Evolutionary conservation across 2,329 filamentous ascomycete genomes (phyloP).

Genomic region (Thielaviopsis ethacetica): DNA sequence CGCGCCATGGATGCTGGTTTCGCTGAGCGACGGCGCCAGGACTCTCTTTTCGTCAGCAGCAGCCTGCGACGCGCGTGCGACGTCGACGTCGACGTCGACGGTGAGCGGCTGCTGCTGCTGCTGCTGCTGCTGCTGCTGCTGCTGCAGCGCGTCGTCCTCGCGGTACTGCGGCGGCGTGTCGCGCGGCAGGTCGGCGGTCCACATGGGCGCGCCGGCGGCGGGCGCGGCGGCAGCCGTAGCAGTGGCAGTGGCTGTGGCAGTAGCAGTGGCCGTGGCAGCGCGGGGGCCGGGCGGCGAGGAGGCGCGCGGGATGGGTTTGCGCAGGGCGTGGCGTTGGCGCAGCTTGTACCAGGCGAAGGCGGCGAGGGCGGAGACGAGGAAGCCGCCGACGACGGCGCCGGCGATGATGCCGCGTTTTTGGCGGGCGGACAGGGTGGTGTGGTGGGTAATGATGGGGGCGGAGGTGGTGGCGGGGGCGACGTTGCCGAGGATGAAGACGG

Average conservation of each 20-base stretch:
- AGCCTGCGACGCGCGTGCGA: no score
- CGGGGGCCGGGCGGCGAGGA: no score
- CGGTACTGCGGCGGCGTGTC: neutral
- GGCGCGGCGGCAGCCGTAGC: no score
- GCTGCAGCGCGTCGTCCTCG: no score
- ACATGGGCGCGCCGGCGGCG: neutral
- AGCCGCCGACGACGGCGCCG: constrained; percentile 4
- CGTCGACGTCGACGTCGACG: no score
- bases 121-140: no score
- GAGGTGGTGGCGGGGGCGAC: constrained; percentile 2
- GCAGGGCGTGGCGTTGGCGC: neutral
- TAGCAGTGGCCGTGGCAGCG: neutral
- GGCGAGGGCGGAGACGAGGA: neutral
- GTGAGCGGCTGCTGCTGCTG: no score
- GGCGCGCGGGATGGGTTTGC: neutral
- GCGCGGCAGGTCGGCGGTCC: neutral
- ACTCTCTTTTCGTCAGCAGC: neutral
- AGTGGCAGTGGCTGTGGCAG: no score
- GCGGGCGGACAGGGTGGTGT: neutral
- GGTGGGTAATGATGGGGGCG: neutral
- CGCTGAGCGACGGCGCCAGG: neutral
- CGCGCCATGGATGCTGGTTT: neutral
- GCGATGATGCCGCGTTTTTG: constrained; percentile 7
- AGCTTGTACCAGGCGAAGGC: constrained; percentile 1
- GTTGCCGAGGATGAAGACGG: constrained; percentile 8